Percentiles rank a stretch among this genome's conserved stretches.
Evolutionary conservation across 176 grass and related monocot genomes (phyloP).

Genomic region (Metroxylon sagu): DNA sequence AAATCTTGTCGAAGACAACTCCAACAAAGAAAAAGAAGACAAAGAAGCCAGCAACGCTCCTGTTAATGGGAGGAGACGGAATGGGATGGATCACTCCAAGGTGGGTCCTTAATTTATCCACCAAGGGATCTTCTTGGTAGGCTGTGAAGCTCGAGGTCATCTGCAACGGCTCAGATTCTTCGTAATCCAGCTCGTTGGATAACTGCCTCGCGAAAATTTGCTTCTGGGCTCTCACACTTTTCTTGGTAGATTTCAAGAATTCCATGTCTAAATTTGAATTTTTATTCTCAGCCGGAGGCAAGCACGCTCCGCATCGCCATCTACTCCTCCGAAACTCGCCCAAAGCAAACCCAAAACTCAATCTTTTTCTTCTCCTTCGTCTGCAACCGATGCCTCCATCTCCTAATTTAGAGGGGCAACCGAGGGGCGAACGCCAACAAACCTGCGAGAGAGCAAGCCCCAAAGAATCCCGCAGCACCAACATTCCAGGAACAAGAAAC

Average conservation of each 20-base stretch:
- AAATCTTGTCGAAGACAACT: constrained; percentile 80
- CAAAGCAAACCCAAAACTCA: constrained; percentile 7
- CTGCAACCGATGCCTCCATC: neutral
- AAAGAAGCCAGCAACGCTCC: constrained; percentile 63
- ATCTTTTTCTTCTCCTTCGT: neutral
- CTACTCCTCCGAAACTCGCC: constrained; percentile 4
- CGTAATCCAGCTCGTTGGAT: constrained; percentile 14
- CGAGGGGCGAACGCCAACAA: neutral
- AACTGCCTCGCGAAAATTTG: constrained; percentile 25
- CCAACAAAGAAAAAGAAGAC: constrained; percentile 97
- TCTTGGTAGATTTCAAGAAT: constrained; percentile 21
- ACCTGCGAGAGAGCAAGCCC: constrained; percentile 14
- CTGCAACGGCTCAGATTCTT: constrained; percentile 18
- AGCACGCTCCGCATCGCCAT: constrained; percentile 11
- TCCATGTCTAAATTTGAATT: constrained; percentile 21
- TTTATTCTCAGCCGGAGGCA: neutral
- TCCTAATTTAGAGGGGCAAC: constrained; percentile 11
- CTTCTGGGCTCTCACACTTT: constrained; percentile 22
- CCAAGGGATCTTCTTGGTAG: constrained; percentile 75
- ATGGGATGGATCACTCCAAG: constrained; percentile 90
- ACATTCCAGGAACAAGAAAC: too few relatives aligned
- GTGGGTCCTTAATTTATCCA: constrained; percentile 84
- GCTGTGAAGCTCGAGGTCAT: constrained; percentile 27
- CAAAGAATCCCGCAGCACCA: neutral
- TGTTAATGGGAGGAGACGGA: constrained; percentile 56